Conservation (phyloP, 805 yeast species). For the Jamesozyma lodderae region DNA sequence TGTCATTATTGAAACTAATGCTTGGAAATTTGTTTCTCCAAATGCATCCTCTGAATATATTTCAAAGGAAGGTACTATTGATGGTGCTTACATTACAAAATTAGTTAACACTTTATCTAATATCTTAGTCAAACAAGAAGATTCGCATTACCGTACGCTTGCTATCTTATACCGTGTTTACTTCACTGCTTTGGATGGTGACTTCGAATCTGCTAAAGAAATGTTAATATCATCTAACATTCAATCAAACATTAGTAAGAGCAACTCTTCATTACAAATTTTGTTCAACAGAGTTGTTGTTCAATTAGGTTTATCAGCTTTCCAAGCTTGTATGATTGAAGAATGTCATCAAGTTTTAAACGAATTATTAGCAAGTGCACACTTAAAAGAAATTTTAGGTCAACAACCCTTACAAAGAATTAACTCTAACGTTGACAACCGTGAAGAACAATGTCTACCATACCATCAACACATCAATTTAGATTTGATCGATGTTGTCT, state of each 20-base stretch:
- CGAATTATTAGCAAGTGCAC: conserved; percentile 78
- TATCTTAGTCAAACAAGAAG: conserved; percentile 57
- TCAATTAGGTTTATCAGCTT: conserved; percentile 92
- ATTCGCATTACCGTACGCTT: conserved; percentile 62
- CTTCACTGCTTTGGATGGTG: conserved; percentile 82
- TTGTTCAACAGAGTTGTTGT: conserved; percentile 91
- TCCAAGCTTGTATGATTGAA: conserved; percentile 75
- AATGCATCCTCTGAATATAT: conserved; percentile 21
- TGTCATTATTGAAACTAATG: conserved; percentile 53
- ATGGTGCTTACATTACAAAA: conserved; percentile 38
- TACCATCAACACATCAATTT: conserved; percentile 97
- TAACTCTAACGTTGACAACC: conserved; percentile 24
- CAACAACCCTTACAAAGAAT: conserved; percentile 74
- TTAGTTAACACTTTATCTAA: conserved; percentile 59
- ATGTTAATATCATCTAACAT: conserved; percentile 79
- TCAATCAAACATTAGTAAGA: conserved; percentile 67
- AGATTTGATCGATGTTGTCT: conserved; percentile 89
- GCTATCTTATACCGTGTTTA: conserved; percentile 82
- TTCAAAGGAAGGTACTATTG: conserved; percentile 21
- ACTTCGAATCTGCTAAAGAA: conserved; percentile 78
- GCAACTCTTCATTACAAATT: conserved; percentile 76
- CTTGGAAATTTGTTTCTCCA: conserved; percentile 51
- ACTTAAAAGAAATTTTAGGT: conserved; percentile 87
- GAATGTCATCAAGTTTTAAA: conserved; percentile 82
- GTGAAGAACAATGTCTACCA: conserved; percentile 72